A percentile compares a stretch with the other conserved stretches of the same genome.
Evolutionary conservation across 768 basidiomycete species (phyloP).

Genomic region (Austroboletus festivus): DNA sequence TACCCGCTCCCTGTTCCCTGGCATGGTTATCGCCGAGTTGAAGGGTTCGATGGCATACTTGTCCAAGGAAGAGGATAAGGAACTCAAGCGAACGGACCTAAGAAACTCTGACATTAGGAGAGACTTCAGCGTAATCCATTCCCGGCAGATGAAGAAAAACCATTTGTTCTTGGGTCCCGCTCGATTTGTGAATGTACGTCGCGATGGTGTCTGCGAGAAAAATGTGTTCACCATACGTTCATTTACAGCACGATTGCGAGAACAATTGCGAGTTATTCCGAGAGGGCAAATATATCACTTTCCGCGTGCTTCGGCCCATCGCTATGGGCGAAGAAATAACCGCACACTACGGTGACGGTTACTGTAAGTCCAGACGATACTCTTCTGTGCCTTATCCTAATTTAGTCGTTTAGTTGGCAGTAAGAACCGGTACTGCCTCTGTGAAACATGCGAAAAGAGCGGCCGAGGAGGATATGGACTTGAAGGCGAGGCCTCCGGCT

Average conservation of each 20-base stretch:
- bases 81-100: conserved; percentile 78
- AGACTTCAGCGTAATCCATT: conserved; percentile 90
- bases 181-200: conserved; percentile 85
- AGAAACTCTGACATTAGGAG: conserved; percentile 68
- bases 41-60: conserved; percentile 90
- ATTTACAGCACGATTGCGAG: conserved; percentile 79
- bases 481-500: conserved; percentile 48
- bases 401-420: conserved; percentile 52
- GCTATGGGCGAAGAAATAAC: conserved; percentile 82
- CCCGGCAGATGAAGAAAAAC: conserved; percentile 88
- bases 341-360: conserved; percentile 87
- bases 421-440: conserved; percentile 73
- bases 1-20: conserved; percentile 64
- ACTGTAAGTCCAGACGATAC: conserved; percentile 57
- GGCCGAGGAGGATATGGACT: conserved; percentile 69
- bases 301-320: conserved; percentile 77
- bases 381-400: conserved; percentile 21
- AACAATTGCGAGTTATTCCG: conserved; percentile 88
- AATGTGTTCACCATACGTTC: not conserved
- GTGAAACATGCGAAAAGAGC: conserved; percentile 81
- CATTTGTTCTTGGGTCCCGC: conserved; percentile 89
- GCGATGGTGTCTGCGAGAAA: conserved; percentile 1
- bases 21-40: conserved; percentile 76
- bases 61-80: conserved; percentile 81
- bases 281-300: conserved; percentile 86